phyloP scores from a whole-genome alignment of 1,284 basidiomycete genomes.

The Schizophyllum amplum region DNA sequence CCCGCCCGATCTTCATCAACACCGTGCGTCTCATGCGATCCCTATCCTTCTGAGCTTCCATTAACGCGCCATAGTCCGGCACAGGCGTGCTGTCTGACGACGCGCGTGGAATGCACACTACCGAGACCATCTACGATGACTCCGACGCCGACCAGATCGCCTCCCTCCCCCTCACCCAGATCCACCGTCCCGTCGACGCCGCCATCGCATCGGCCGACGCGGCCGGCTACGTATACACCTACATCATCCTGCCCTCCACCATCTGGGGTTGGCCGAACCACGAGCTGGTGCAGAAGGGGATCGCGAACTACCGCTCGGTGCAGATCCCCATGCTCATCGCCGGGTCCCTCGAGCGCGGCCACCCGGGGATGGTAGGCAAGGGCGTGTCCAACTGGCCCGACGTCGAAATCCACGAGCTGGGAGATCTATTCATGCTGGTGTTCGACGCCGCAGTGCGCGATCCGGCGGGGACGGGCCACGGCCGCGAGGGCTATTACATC shows the following conservation, averaged over 20 bases:
- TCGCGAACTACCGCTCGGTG: slow-evolving; percentile 22
- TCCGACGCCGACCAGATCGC: slow-evolving; percentile 27
- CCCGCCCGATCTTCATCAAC: slow-evolving; percentile 35
- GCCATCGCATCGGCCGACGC: slow-evolving; percentile 26
- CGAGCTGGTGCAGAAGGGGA: slow-evolving; percentile 21
- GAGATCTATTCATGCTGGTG: slow-evolving; percentile 14
- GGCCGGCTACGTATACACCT: slow-evolving; percentile 24
- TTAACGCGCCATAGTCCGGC: slow-evolving; percentile 32
- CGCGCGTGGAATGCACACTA: slow-evolving; percentile 23
- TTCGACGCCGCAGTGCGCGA: slow-evolving; percentile 7
- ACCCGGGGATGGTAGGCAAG: slow-evolving; percentile 4
- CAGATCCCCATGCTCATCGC: slow-evolving; percentile 22
- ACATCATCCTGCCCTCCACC: slow-evolving; percentile 24
- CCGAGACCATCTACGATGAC: slow-evolving; percentile 30
- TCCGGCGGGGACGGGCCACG: slow-evolving; percentile 16
- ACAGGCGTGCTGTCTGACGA: slow-evolving; percentile 23
- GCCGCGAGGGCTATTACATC: slow-evolving; percentile 27
- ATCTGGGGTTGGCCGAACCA: slow-evolving; percentile 25
- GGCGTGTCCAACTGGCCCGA: slow-evolving; percentile 22
- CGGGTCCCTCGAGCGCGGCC: slow-evolving; percentile 10
- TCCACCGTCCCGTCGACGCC: slow-evolving; percentile 32
- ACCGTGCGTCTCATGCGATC: slow-evolving; percentile 26
- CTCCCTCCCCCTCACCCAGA: slow-evolving; percentile 21
- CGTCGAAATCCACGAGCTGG: slow-evolving; percentile 25
- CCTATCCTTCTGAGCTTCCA: not conserved